Evolutionary conservation across 2,329 filamentous ascomycete genomes (phyloP), one percentile per base, ranked within the genome.

Genomic region (Aspergillus sp.): DNA sequence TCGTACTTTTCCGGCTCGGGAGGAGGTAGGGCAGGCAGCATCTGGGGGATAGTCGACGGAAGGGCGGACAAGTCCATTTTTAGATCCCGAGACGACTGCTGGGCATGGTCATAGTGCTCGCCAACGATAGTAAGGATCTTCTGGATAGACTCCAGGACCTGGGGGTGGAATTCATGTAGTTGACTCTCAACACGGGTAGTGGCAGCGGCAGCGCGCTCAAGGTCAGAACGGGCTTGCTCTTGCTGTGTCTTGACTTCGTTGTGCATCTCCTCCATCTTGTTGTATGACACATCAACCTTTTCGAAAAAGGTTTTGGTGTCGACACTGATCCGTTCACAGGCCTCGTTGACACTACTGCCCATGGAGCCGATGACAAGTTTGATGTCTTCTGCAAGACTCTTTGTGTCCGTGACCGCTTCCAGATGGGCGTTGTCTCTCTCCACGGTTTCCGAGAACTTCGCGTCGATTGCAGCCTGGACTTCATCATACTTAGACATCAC

Each of bases 401-500:
- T 96, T 21, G 88, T 93, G 55, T 81, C 83, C 14, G 85, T 79
- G 6, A 95, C 78, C 4, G 91, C 84, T 50, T 88, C 86, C 53
- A 92, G 84, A 57, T 91, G 86, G 58, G 88, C 83, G 31, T 82
- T 75, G 29, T 89, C 85, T 53, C 88, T 87, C 58, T 88, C 86
- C 61, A 93, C 90, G 49, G 85, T 84, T 31, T 87, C 81, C 58
- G 86, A 85, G 45, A 86, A 82, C 62, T 88, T 88, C 45, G 89
- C 87, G 42, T 95, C 88, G 25, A 90, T 81, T 6, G 84, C 78
- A 17, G 81, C 76, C 65, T 95, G 88, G 57, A 92, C 87, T 55
- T 94, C 90, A 50, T 97, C 92, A 65, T 96, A 95, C 69, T 95
- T 97, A 60, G 81, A 78, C 69, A 96, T 84, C 20, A 99, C 79